Conservation (phyloP, 257 asterid genomes). For the Solanum okadae region DNA sequence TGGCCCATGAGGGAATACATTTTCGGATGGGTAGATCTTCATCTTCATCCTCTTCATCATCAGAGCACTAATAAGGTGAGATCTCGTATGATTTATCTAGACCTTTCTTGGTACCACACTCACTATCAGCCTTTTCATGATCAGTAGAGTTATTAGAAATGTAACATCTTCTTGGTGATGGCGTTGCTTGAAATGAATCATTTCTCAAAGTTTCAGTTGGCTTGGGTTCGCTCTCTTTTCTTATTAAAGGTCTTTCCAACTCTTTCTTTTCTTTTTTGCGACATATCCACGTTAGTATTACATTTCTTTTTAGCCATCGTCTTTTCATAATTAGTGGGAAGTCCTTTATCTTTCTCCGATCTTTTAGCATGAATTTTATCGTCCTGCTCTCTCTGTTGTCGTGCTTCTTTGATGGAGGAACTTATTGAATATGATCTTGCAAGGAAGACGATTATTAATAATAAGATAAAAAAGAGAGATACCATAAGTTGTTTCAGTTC, state of each 20-base stretch:
- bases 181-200: conserved; percentile 6
- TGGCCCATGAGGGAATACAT: conserved; percentile 87
- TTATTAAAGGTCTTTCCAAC: conserved; percentile 25
- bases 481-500: too few species aligned
- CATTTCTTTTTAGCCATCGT: conserved; percentile 31
- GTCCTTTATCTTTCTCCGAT: conserved; percentile 37
- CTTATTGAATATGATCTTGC: too few species aligned
- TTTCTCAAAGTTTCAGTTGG: conserved; percentile 18
- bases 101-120: conserved; percentile 19
- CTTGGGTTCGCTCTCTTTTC: conserved; percentile 16
- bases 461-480: too few species aligned
- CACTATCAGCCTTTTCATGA: conserved; percentile 34
- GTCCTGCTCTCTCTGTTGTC: conserved; percentile 46
- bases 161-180: conserved; percentile 21
- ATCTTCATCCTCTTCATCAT: conserved; percentile 77
- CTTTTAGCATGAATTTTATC: conserved; percentile 42
- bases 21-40: conserved; percentile 41
- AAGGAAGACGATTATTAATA: too few species aligned
- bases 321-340: conserved; percentile 36
- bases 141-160: conserved; percentile 36
- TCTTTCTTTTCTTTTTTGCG: conserved; percentile 25
- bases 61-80: conserved; percentile 89
- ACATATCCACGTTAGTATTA: conserved; percentile 22
- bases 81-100: conserved; percentile 67
- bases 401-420: conserved; percentile 15